Conservation (phyloP, 257 asterid genomes). For the Solanum bulbocastanum region DNA sequence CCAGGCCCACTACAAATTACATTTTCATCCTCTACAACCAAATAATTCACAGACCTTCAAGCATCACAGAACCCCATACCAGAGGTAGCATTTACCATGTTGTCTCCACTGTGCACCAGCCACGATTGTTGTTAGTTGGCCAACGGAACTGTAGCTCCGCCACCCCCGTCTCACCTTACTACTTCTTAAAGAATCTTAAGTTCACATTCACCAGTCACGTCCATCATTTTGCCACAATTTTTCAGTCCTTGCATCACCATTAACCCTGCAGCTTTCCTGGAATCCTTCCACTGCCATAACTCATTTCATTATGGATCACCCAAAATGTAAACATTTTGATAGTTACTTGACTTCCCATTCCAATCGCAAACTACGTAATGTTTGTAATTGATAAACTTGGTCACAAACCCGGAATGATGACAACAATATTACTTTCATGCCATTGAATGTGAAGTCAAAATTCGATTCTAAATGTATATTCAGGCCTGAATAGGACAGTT, state of each 20-base stretch:
- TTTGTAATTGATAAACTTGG: background rate
- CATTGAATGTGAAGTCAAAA: background rate
- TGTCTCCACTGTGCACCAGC: background rate
- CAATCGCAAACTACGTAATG: background rate
- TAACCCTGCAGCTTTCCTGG: background rate
- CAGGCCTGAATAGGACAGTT: background rate
- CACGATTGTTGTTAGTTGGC: background rate
- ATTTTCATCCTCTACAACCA: background rate
- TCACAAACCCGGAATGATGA: background rate
- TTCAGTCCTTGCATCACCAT: background rate
- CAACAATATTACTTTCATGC: background rate
- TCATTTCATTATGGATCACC: background rate
- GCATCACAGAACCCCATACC: background rate
- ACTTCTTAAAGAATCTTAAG: background rate
- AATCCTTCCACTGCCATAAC: background rate
- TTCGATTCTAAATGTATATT: background rate
- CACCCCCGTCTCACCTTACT: background rate
- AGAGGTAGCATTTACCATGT: background rate
- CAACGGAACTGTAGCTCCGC: background rate
- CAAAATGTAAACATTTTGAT: background rate
- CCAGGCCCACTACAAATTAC: background rate
- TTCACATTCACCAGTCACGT: background rate
- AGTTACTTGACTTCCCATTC: background rate
- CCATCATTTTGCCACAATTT: background rate
- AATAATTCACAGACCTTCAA: background rate